Conservation (phyloP, 1,139 yeast species). For the Pichia inconspicua region DNA sequence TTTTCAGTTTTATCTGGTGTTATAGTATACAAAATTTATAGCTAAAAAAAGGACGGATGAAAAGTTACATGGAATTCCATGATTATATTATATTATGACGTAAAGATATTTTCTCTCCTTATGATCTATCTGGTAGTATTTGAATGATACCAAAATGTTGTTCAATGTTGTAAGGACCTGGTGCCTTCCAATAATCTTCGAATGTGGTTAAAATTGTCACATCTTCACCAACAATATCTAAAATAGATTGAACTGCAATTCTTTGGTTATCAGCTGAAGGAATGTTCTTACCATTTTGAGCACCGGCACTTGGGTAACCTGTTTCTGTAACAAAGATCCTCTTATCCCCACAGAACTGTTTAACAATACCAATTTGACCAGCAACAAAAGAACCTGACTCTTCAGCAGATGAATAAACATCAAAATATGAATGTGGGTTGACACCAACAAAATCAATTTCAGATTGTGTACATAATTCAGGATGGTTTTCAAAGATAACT, state of each 20-base stretch:
- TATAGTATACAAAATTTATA: background rate
- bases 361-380: constrained; percentile 50
- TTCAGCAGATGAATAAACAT: constrained; percentile 49
- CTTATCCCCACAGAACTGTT: constrained; percentile 41
- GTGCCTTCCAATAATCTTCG: constrained; percentile 81
- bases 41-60: background rate
- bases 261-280: constrained; percentile 67
- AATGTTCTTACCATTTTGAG: constrained; percentile 59
- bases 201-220: constrained; percentile 68
- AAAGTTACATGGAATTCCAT: background rate
- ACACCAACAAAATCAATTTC: constrained; percentile 75
- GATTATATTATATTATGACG: too few relatives aligned
- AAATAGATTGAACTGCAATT: constrained; percentile 55
- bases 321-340: constrained; percentile 67
- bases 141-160: constrained; percentile 71
- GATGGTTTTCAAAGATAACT: constrained; percentile 53
- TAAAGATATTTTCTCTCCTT: background rate
- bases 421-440: constrained; percentile 83
- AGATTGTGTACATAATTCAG: constrained; percentile 58
- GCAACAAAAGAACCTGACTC: constrained; percentile 68
- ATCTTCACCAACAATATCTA: constrained; percentile 49
- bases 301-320: constrained; percentile 80
- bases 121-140: constrained; percentile 3
- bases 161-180: constrained; percentile 79
- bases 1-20: too few relatives aligned